Percentiles rank a stretch among this genome's conserved stretches.
phyloP scores from a whole-genome alignment of 257 asterid species.

The Jaltomata sinuosa region DNA sequence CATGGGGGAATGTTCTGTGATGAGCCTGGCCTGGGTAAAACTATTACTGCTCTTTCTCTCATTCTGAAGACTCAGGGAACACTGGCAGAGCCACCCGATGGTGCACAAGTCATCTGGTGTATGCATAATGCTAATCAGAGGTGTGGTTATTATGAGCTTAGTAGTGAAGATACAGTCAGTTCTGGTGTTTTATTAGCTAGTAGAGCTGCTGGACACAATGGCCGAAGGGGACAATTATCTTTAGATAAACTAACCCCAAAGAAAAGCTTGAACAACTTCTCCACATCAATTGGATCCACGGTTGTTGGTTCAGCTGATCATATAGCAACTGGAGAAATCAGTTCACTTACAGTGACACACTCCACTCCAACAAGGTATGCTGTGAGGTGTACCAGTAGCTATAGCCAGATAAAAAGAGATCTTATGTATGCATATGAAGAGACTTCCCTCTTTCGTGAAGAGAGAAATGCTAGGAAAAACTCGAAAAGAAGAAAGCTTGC shows the following conservation, averaged over 20 bases:
- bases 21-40: constrained; percentile 98
- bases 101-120: constrained; percentile 70
- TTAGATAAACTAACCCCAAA: constrained; percentile 49
- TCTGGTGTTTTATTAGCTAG: constrained; percentile 20
- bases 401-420: constrained; percentile 40
- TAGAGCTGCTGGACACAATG: constrained; percentile 35
- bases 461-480: constrained; percentile 7
- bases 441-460: constrained; percentile 16
- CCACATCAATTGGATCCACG: constrained; percentile 19
- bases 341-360: constrained; percentile 20
- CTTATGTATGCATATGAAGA: constrained; percentile 51
- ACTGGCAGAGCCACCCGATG: constrained; percentile 64
- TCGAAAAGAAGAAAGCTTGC: constrained; percentile 31
- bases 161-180: constrained; percentile 24
- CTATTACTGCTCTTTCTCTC: constrained; percentile 86
- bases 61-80: constrained; percentile 83
- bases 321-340: constrained; percentile 24
- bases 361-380: constrained; percentile 22
- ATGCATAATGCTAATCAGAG: constrained; percentile 52
- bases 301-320: constrained; percentile 20
- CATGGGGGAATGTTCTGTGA: constrained; percentile 98
- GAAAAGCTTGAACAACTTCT: constrained; percentile 12
- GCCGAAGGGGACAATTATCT: constrained; percentile 62
- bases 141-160: constrained; percentile 83
- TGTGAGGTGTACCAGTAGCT: constrained; percentile 24